phyloP scores from a whole-genome alignment of 169 alveolate species.

The Eimeria necatrix region DNA sequence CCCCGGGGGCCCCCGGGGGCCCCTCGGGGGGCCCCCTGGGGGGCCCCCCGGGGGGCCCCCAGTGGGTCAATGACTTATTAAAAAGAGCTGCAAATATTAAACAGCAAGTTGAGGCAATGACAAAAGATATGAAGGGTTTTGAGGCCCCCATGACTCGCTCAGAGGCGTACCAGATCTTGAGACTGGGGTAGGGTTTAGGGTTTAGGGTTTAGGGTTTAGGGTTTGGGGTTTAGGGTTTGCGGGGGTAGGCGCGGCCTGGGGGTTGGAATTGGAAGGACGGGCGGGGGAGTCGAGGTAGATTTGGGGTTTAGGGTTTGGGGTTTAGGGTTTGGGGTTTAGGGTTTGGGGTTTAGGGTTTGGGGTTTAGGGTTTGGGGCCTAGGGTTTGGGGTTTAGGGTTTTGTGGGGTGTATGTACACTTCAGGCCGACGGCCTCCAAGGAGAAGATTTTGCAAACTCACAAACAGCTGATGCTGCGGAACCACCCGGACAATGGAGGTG shows the following conservation, averaged over 20 bases:
- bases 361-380: constrained; percentile 7
- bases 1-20: too few relatives aligned
- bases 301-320: not conserved
- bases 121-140: constrained; percentile 79
- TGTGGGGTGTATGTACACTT: too few relatives aligned
- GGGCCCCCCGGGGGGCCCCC: constrained; percentile 9
- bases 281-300: not conserved
- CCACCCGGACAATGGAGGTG: constrained; percentile 95
- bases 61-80: not conserved
- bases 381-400: constrained; percentile 4
- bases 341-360: constrained; percentile 18
- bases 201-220: not conserved
- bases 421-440: constrained; percentile 89
- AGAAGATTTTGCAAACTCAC: constrained; percentile 89
- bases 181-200: constrained; percentile 68
- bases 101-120: not conserved
- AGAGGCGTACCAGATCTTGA: constrained; percentile 83
- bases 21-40: too few relatives aligned
- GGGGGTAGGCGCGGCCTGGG: too few relatives aligned
- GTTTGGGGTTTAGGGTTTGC: not conserved
- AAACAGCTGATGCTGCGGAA: constrained; percentile 93
- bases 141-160: constrained; percentile 82
- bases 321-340: not conserved
- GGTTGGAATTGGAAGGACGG: not conserved
- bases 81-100: not conserved